Evolutionary conservation across 176 grass and related monocot species (phyloP).

Genomic region (Phyllostachys edulis): DNA sequence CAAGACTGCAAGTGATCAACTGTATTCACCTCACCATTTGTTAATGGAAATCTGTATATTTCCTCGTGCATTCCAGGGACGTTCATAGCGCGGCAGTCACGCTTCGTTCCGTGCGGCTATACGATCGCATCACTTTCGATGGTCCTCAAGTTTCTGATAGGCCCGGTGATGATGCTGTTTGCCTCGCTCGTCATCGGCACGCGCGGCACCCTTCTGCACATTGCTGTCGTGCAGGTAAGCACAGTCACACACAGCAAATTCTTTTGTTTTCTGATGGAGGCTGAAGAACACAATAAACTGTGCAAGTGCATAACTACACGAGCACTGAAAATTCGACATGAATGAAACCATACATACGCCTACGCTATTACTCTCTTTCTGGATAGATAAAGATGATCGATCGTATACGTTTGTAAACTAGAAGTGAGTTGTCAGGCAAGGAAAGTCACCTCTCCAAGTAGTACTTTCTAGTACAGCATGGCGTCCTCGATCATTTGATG

Average conservation of each 20-base stretch:
- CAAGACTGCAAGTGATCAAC: background rate
- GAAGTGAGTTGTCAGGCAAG: background rate
- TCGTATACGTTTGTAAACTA: background rate
- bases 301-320: too few species aligned
- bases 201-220: constrained; percentile 60
- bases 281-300: too few species aligned
- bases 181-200: constrained; percentile 57
- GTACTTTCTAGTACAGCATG: background rate
- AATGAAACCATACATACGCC: too few species aligned
- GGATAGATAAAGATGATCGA: background rate
- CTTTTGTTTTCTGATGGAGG: background rate
- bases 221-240: constrained; percentile 70
- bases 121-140: constrained; percentile 53
- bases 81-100: constrained; percentile 68
- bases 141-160: constrained; percentile 62
- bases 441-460: constrained; percentile 17
- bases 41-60: background rate
- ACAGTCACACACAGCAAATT: background rate
- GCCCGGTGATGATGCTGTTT: constrained; percentile 60
- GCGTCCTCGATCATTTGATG: background rate
- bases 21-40: background rate
- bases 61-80: constrained; percentile 40
- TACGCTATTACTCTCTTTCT: background rate
- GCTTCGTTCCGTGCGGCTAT: constrained; percentile 79
- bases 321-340: too few species aligned